A percentile compares a stretch with the other conserved stretches of the same genome.
These are phyloP conservation scores for Xylaria cubensis DNA, from an alignment of 495 filamentous ascomycete species.

Conservation along the genomic window DNA sequence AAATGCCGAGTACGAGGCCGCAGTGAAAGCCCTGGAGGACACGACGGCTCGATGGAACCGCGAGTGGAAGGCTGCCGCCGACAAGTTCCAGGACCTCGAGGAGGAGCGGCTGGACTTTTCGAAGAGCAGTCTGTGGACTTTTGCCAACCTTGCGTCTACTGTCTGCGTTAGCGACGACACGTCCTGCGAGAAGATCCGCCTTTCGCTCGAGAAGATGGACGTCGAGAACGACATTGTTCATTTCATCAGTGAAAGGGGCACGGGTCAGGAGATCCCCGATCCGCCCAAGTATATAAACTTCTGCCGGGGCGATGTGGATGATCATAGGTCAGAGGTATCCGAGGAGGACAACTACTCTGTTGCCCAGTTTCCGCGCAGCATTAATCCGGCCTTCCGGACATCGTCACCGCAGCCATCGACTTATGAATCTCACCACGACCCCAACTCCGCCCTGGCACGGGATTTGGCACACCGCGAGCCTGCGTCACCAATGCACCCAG, in stretches of 20 bases:
- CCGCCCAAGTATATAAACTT: constrained; percentile 99
- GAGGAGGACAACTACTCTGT: constrained; percentile 89
- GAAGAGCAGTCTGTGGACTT: constrained; percentile 96
- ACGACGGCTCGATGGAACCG: constrained; percentile 96
- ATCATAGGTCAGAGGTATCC: constrained; percentile 79
- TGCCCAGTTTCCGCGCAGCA: constrained; percentile 91
- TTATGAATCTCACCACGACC: constrained; percentile 88
- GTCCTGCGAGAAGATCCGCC: constrained; percentile 95
- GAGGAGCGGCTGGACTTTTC: constrained; percentile 96
- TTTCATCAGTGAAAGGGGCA: constrained; percentile 91
- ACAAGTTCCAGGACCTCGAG: constrained; percentile 99
- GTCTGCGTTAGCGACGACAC: constrained; percentile 99
- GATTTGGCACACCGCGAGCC: constrained; percentile 66
- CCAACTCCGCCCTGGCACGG: constrained; percentile 69
- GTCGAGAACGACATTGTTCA: constrained; percentile 91
- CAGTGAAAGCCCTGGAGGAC: constrained; percentile 92
- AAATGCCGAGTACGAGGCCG: constrained; percentile 90
- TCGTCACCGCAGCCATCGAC: constrained; percentile 83
- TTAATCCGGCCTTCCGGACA: constrained; percentile 92
- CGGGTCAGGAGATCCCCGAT: constrained; percentile 96
- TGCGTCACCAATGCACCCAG: constrained; percentile 31
- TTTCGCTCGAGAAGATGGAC: constrained; percentile 93
- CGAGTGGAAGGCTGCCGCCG: constrained; percentile 96
- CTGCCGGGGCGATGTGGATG: constrained; percentile 86
- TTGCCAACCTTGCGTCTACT: constrained; percentile 95